Evolutionary conservation across 352 stramenopile genomes (phyloP).

Genomic region (Pythium pyrilobum): DNA sequence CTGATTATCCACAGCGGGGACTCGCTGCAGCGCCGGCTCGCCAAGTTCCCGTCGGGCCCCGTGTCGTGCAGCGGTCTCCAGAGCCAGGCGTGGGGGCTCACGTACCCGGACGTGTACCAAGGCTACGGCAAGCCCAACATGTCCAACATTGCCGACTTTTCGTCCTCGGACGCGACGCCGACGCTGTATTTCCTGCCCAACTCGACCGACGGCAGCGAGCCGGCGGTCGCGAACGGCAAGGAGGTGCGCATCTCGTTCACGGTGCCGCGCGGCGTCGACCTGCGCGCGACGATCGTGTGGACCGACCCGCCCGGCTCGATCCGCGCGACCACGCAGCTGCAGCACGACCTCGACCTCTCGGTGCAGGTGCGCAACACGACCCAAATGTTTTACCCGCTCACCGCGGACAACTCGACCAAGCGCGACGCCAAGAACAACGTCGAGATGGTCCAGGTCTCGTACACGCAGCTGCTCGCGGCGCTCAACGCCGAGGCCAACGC

Average conservation of each 20-base stretch:
- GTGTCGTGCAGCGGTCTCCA: conserved; percentile 44
- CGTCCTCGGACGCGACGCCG: conserved; percentile 8
- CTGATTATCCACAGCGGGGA: conserved; percentile 76
- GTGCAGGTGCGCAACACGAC: conserved; percentile 55
- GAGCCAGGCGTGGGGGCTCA: conserved; percentile 27
- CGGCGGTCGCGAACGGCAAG: conserved; percentile 41
- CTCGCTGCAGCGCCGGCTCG: conserved; percentile 43
- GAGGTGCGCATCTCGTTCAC: conserved; percentile 71
- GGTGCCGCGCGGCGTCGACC: conserved; percentile 50
- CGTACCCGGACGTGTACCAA: conserved; percentile 72
- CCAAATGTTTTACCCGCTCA: conserved; percentile 58
- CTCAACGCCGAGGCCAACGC: conserved; percentile 19
- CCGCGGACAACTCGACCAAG: conserved; percentile 36
- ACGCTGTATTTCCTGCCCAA: conserved; percentile 76
- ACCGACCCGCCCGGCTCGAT: conserved; percentile 68
- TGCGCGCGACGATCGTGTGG: conserved; percentile 74
- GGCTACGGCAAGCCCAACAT: conserved; percentile 82
- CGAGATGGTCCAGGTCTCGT: conserved; percentile 77
- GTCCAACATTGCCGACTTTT: conserved; percentile 68
- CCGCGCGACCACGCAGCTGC: conserved; percentile 53
- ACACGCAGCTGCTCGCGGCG: conserved; percentile 49
- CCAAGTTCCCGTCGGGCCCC: conserved; percentile 28
- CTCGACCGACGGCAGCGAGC: conserved; percentile 54
- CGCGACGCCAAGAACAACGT: conserved; percentile 80
- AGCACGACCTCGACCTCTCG: conserved; percentile 74